phyloP scores from a whole-genome alignment of 768 basidiomycete species.

The Kwoniella bestiolae region DNA sequence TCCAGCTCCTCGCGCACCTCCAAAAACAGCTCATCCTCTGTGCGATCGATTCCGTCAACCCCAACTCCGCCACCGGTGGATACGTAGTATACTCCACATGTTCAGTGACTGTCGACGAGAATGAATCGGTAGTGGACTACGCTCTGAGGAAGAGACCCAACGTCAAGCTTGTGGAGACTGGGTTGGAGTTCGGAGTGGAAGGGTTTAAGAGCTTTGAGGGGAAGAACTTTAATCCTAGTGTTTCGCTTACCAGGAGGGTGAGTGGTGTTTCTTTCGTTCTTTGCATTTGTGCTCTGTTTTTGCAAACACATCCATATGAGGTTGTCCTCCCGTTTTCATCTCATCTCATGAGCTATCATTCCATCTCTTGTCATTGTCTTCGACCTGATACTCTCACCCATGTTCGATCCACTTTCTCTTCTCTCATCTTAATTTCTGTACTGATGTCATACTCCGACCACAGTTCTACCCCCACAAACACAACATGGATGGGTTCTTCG shows the following conservation, averaged over 20 bases:
- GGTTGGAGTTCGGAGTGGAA: conserved; percentile 88
- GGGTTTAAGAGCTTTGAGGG: conserved; percentile 90
- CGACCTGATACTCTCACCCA: too few species aligned
- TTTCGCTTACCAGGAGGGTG: conserved; percentile 76
- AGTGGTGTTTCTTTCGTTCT: too few species aligned
- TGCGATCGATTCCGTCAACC: conserved; percentile 92
- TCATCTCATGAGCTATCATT: conserved; percentile 4
- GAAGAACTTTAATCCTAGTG: conserved; percentile 78
- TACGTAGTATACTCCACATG: conserved; percentile 98
- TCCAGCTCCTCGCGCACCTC: conserved; percentile 90
- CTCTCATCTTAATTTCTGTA: neutral
- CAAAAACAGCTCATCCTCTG: conserved; percentile 98
- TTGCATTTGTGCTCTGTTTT: too few species aligned
- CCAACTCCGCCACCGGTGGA: conserved; percentile 87
- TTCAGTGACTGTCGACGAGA: conserved; percentile 96
- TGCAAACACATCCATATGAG: too few species aligned
- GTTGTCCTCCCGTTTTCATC: too few species aligned
- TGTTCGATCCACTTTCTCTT: neutral
- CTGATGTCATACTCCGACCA: too few species aligned
- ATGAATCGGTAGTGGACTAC: conserved; percentile 97
- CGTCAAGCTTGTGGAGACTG: conserved; percentile 87
- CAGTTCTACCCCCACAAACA: conserved; percentile 76
- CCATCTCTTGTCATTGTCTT: too few species aligned
- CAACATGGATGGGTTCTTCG: conserved; percentile 99
- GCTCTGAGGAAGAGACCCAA: conserved; percentile 93